Conservation (phyloP, 495 filamentous ascomycete genomes). For the Penicillium diatomitis region DNA sequence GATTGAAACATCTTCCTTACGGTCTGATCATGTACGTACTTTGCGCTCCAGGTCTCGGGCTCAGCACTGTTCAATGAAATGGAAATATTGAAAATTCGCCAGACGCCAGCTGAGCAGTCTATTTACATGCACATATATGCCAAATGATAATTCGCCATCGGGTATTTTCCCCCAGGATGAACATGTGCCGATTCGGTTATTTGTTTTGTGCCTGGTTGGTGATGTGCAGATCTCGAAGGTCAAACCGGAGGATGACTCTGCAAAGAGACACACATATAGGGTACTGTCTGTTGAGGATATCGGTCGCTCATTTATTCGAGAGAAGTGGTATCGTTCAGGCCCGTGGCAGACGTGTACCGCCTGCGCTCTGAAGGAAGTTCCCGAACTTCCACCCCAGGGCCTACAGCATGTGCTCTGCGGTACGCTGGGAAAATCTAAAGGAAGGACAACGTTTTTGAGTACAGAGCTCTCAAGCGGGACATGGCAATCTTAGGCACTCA, state of each 20-base stretch:
- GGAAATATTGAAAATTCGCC: constrained; percentile 17
- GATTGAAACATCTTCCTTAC: too few species aligned
- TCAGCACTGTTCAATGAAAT: constrained; percentile 12
- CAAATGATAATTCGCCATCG: constrained; percentile 9
- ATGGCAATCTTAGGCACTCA: constrained; percentile 26
- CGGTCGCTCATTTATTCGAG: constrained; percentile 14
- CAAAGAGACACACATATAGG: neutral
- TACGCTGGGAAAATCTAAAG: constrained; percentile 56
- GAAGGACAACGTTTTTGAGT: neutral
- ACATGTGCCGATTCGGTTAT: constrained; percentile 13
- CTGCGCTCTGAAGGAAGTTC: constrained; percentile 43
- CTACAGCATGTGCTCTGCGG: constrained; percentile 48
- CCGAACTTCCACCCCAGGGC: constrained; percentile 56
- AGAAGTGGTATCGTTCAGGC: constrained; percentile 41
- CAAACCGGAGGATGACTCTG: too few species aligned
- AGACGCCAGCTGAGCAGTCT: constrained; percentile 27
- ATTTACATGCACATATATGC: constrained; percentile 24
- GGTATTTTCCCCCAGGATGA: constrained; percentile 11
- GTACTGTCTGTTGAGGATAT: neutral
- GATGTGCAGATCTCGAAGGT: too few species aligned
- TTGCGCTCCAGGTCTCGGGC: neutral
- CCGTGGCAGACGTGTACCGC: constrained; percentile 19
- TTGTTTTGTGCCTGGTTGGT: too few species aligned
- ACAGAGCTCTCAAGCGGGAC: neutral
- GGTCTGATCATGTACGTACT: too few species aligned